Evolutionary conservation across 2,329 filamentous ascomycete genomes (phyloP).

Genomic region (Nectriaceae sp.): DNA sequence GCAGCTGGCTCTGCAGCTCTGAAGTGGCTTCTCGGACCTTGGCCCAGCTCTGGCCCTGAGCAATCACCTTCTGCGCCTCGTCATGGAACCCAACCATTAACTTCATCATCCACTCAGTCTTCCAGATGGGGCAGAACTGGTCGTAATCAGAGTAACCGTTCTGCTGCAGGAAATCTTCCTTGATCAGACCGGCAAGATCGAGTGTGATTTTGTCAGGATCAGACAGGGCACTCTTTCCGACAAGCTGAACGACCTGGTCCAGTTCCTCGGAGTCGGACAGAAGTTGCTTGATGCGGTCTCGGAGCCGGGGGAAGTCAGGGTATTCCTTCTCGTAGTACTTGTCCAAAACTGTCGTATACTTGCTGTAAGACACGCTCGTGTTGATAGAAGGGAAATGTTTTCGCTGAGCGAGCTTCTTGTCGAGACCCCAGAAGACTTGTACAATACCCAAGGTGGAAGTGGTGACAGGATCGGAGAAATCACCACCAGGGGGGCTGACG

Average conservation of each 20-base stretch:
- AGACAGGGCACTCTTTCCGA: conserved; percentile 94
- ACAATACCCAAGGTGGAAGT: conserved; percentile 93
- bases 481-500: conserved; percentile 95
- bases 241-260: conserved; percentile 97
- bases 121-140: conserved; percentile 99
- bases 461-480: conserved; percentile 98
- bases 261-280: conserved; percentile 95
- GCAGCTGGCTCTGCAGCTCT: conserved; percentile 81
- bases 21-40: conserved; percentile 90
- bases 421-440: conserved; percentile 99
- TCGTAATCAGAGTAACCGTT: conserved; percentile 99
- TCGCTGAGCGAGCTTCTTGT: conserved; percentile 98
- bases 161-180: conserved; percentile 98
- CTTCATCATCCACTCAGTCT: conserved; percentile 99
- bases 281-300: conserved; percentile 91
- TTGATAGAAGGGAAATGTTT: conserved; percentile 99
- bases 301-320: conserved; percentile 90
- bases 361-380: conserved; percentile 91
- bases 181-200: conserved; percentile 86
- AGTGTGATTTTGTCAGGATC: conserved; percentile 98
- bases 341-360: conserved; percentile 87
- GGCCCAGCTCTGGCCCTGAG: conserved; percentile 86
- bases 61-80: conserved; percentile 92
- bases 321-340: conserved; percentile 93
- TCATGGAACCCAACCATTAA: conserved; percentile 98